Base-by-base conservation (phyloP, 257 asterid genomes). In the Coffea canephora region DNA sequence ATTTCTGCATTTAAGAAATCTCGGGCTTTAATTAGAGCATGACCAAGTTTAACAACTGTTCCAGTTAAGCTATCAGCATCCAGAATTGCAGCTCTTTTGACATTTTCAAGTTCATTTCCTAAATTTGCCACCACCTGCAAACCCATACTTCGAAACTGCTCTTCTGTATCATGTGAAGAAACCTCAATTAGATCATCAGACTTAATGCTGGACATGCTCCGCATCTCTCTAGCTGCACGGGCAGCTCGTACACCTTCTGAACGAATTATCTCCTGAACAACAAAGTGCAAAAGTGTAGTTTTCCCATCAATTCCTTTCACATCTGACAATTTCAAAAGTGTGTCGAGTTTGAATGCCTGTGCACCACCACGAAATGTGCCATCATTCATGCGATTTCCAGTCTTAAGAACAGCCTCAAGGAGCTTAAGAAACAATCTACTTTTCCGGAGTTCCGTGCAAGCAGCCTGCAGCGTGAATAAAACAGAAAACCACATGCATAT, bases 331-430 rank as follows among this genome's bases (percentile, higher is more conserved):
- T 95, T 95, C 78, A 95, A 85, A 62, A 95, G 96, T 0, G 99
- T 95, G 74, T 92, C 99, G 23, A 95, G 99, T 76, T 93, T 95
- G 81, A 95, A 95, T 65, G 99, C 99, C 81, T 93, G 96, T 66
- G 99, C 99, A 54, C 98, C 93, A 6, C 99, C 99, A 27, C 94
- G 97, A 84, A 89, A 95, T 15, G 99, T 95, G 75, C 99, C 99
- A 43, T 88, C 90, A 8, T 95, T 95, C 99, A 95, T 91, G 55
- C 99, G 97, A 74, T 95, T 95, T 49, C 97, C 99, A 14, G 98
- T 95, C 89, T 95, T 95, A 6, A 95, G 91, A 82, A 93, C 97
- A n/a, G 99, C 99, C 86, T 95, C 97, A 13, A 95, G 91, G 77
- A 95, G 97, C 84, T 93, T 95, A 82, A 93, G 89, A 85, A 95